Percentiles rank a stretch among this genome's conserved stretches.
phyloP scores from a whole-genome alignment of 2,329 filamentous ascomycete species.

The Alternaria burnsii region DNA sequence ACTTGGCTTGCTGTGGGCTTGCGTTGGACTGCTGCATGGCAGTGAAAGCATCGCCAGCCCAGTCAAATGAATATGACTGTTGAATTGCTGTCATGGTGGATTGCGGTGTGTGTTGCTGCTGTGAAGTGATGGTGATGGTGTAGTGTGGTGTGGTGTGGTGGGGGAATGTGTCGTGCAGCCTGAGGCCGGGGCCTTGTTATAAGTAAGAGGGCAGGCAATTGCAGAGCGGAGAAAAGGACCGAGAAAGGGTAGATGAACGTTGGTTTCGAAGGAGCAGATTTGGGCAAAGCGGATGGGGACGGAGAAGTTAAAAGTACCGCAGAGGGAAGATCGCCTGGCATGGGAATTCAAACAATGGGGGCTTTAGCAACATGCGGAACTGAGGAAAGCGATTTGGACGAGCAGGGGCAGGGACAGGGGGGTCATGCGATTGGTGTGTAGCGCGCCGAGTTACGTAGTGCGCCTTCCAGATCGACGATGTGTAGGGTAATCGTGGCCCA shows the following conservation, averaged over 20 bases:
- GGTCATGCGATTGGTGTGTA: constrained; percentile 7
- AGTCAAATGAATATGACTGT: constrained; percentile 30
- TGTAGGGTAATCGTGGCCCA: constrained; percentile 3
- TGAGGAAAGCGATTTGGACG: constrained; percentile 18
- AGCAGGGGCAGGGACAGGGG: constrained; percentile 1
- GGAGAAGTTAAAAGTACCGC: constrained; percentile 8
- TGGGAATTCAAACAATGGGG: constrained; percentile 21
- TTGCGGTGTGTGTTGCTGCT: neutral
- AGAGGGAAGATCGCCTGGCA: constrained; percentile 5
- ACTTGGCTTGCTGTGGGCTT: constrained; percentile 31
- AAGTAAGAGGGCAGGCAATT: neutral
- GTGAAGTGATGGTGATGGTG: neutral
- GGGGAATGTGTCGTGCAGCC: neutral
- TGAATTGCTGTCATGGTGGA: constrained; percentile 33
- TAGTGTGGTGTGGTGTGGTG: neutral
- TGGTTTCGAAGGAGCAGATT: neutral
- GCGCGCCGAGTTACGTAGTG: constrained; percentile 13
- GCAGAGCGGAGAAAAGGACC: neutral
- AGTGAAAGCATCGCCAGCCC: constrained; percentile 40
- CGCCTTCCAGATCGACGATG: constrained; percentile 13
- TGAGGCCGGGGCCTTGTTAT: neutral
- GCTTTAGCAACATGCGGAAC: constrained; percentile 15
- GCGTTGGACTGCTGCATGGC: constrained; percentile 30
- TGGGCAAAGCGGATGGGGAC: neutral
- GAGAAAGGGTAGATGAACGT: neutral